These are phyloP conservation scores for Nannizziopsis arthrosporioides DNA, from an alignment of 2,329 filamentous ascomycete genomes.

Conservation along the genomic window DNA sequence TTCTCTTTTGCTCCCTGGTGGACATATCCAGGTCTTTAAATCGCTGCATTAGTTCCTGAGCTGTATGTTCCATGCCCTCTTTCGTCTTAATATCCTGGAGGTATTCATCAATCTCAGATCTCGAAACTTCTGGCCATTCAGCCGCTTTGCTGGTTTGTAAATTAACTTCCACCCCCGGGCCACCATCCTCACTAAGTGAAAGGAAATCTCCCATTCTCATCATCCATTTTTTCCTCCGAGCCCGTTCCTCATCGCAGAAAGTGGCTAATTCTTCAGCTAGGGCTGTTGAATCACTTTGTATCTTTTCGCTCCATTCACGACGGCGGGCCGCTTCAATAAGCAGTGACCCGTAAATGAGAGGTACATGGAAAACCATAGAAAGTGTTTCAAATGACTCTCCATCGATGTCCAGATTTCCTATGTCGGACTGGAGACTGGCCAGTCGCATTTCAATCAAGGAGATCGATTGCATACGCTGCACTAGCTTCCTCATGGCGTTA, in stretches of 20 bases:
- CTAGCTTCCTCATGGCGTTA: slow-evolving; percentile 50
- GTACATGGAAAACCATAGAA: slow-evolving; percentile 67
- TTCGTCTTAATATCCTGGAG: slow-evolving; percentile 54
- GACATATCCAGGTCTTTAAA: slow-evolving; percentile 69
- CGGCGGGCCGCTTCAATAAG: slow-evolving; percentile 74
- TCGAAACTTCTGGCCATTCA: slow-evolving; percentile 64
- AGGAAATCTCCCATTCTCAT: slow-evolving; percentile 70
- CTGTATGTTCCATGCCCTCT: slow-evolving; percentile 52
- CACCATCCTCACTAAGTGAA: slow-evolving; percentile 52
- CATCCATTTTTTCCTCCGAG: slow-evolving; percentile 79
- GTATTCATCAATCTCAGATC: slow-evolving; percentile 67
- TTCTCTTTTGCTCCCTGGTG: slow-evolving; percentile 73
- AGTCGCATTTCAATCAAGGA: slow-evolving; percentile 68
- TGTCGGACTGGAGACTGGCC: slow-evolving; percentile 57
- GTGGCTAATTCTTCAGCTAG: slow-evolving; percentile 86
- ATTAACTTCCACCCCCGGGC: slow-evolving; percentile 73
- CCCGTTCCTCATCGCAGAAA: slow-evolving; percentile 85
- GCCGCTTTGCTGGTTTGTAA: slow-evolving; percentile 61
- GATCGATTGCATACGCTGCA: slow-evolving; percentile 69
- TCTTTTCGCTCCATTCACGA: slow-evolving; percentile 83
- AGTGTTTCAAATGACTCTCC: slow-evolving; percentile 73
- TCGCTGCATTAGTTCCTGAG: slow-evolving; percentile 62
- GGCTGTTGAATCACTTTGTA: slow-evolving; percentile 73
- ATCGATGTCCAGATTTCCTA: slow-evolving; percentile 61
- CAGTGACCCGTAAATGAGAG: slow-evolving; percentile 80